These are phyloP conservation scores for Tetrastigma voinierianum DNA, from an alignment of 164 flowering plant genomes.

Conservation along the genomic window DNA sequence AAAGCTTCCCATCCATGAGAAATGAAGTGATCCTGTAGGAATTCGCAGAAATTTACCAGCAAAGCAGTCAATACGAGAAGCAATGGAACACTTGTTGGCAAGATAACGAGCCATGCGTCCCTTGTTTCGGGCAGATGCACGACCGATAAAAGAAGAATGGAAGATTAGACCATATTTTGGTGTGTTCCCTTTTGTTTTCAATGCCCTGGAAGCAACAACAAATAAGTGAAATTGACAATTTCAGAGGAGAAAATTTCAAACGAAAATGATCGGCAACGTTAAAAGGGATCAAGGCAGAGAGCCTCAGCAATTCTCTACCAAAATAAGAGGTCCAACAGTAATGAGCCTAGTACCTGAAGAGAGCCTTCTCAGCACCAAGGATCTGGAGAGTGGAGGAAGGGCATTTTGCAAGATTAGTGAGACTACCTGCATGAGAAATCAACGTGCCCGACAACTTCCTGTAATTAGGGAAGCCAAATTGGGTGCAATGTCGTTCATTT, in stretches of 20 bases:
- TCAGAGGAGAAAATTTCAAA: background rate
- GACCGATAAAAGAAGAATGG: slow-evolving; percentile 96
- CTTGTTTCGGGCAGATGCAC: slow-evolving; percentile 88
- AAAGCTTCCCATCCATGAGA: background rate
- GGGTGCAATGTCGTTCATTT: slow-evolving; percentile 98
- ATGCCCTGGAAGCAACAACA: slow-evolving; percentile 52
- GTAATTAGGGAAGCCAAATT: slow-evolving; percentile 96
- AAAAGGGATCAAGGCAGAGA: too few relatives aligned
- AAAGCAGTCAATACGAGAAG: slow-evolving; percentile 93
- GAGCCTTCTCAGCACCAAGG: slow-evolving; percentile 99
- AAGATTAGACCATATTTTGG: slow-evolving; percentile 97
- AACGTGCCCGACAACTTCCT: slow-evolving; percentile 95
- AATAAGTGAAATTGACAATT: background rate
- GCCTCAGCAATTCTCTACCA: background rate
- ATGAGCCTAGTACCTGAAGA: slow-evolving; percentile 64
- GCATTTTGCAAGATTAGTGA: slow-evolving; percentile 95
- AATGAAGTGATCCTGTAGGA: background rate
- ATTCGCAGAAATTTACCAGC: slow-evolving; percentile 43
- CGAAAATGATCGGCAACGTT: background rate
- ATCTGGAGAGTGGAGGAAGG: slow-evolving; percentile 99
- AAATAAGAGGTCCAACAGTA: background rate
- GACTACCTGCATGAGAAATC: slow-evolving; percentile 99
- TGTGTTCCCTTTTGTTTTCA: slow-evolving; percentile 94
- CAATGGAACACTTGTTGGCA: slow-evolving; percentile 98
- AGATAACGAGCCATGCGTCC: slow-evolving; percentile 99